These are phyloP conservation scores for Xanthoparmelia taractica DNA, from an alignment of 495 filamentous ascomycete species.

Conservation along the genomic window DNA sequence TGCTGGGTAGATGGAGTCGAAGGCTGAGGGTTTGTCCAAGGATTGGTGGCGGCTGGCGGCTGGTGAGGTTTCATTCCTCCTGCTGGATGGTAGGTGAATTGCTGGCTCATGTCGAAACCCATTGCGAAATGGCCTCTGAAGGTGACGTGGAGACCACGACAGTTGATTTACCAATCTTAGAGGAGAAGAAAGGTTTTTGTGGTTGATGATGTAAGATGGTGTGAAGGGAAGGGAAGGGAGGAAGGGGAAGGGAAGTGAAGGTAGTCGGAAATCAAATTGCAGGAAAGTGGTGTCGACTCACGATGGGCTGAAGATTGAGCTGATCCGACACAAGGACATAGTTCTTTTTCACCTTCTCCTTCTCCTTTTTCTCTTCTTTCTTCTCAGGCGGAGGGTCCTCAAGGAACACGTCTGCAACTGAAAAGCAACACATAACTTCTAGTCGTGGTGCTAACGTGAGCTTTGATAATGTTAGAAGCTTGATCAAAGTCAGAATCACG, in stretches of 20 bases:
- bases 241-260: slow-evolving; percentile 1
- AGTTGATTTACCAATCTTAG: neutral
- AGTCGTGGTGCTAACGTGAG: neutral
- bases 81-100: slow-evolving; percentile 1
- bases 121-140: neutral
- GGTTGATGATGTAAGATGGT: slow-evolving; percentile 1
- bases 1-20: neutral
- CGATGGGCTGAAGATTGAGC: slow-evolving; percentile 17
- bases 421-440: slow-evolving; percentile 31
- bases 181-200: neutral
- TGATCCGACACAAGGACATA: slow-evolving; percentile 21
- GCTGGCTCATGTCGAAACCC: neutral
- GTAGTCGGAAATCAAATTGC: too few relatives aligned
- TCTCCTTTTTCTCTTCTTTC: slow-evolving; percentile 15
- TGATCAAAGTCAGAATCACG: neutral
- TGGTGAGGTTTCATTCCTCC: neutral
- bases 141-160: neutral
- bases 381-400: slow-evolving; percentile 29
- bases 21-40: too few relatives aligned
- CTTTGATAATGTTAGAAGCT: neutral
- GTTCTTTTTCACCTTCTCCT: slow-evolving; percentile 22
- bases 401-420: slow-evolving; percentile 30
- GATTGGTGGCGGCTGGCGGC: neutral
- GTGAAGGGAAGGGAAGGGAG: neutral
- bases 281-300: slow-evolving; percentile 14